Conservation (phyloP, 164 flowering plant genomes). For the Umbilicus rupestris region DNA sequence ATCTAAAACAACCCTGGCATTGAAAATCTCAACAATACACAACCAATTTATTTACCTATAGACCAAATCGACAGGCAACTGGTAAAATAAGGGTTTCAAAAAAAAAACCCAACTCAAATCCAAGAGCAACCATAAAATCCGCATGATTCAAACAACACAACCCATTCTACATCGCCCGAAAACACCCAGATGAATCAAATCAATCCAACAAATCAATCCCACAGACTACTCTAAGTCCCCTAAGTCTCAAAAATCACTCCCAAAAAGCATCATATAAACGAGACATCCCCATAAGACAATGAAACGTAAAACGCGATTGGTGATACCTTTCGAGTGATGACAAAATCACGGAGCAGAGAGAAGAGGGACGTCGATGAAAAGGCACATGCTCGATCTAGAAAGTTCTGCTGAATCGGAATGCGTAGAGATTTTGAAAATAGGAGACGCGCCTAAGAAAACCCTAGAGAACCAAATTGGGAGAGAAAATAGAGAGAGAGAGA, state of each 20-base stretch:
- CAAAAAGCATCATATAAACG: neutral
- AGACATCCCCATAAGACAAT: neutral
- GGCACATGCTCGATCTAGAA: constrained; percentile 4
- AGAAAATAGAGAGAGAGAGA: constrained; percentile 11
- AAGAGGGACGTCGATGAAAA: neutral
- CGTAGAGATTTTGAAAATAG: neutral
- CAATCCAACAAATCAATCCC: neutral
- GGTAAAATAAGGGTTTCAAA: neutral
- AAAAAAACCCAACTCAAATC: neutral
- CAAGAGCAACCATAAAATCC: neutral
- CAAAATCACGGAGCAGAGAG: neutral
- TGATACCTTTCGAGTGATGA: neutral
- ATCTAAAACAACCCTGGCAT: neutral
- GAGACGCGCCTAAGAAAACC: constrained; percentile 17
- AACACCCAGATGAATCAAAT: neutral
- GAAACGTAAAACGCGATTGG: neutral
- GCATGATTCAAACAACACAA: neutral
- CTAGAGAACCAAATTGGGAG: constrained; percentile 18
- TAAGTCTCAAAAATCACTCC: too few relatives aligned
- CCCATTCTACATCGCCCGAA: neutral
- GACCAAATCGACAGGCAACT: neutral
- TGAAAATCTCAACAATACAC: neutral
- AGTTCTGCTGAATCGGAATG: neutral
- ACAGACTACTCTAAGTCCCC: neutral
- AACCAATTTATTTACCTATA: neutral